Base-by-base conservation (phyloP, 352 stramenopile species). In the Aphanomyces euteiches region DNA sequence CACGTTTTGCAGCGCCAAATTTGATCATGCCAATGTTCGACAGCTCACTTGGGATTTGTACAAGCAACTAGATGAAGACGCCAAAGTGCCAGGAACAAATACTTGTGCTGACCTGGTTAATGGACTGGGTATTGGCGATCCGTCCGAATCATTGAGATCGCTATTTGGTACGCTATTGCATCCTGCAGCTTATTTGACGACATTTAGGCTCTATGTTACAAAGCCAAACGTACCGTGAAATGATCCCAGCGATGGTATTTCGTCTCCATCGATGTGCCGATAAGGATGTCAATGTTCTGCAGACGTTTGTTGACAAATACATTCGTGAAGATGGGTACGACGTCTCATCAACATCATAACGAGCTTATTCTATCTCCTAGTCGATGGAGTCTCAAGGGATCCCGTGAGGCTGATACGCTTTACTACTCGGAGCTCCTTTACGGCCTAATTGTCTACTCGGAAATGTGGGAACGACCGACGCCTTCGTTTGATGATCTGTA, bases 381-480 rank as follows among this genome's bases (percentile, higher is more conserved):
- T 8, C 64, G 64, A 21, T 70, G 64, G 64, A 38, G 43, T 15
- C 47, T 56, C 5, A 34, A 58, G 15, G 21, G 45, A 21, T 19
- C 12, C 4, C 17, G 53, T 10, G 64, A 70, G 48, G 64, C 59
- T 43, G 3, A 19, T 5, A 61, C 34, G 37, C 37, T 70, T 1
- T 70, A 70, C 54, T 70, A 70, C 61, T 77, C 77, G 3, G 73
- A 83, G 56, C 65, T 91, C 17, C 60, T 90, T 21, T 84, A 79
- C 67, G 82, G 81, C 7, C 64, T 92, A 19, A 85, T 89, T 66
- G 73, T 78, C 54, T 91, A 90, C 66, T 92, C 80, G 12, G 85
- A 93, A 69, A 73, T 93, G 34, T 93, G 85, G 85, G 84, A 93
- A 39, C 53, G 39, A 0, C 84, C 84, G 3, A 74, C 82, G 28